Evolutionary conservation across 106 monocot genomes (phyloP).

Genomic region (Phalaenopsis aphrodite): DNA sequence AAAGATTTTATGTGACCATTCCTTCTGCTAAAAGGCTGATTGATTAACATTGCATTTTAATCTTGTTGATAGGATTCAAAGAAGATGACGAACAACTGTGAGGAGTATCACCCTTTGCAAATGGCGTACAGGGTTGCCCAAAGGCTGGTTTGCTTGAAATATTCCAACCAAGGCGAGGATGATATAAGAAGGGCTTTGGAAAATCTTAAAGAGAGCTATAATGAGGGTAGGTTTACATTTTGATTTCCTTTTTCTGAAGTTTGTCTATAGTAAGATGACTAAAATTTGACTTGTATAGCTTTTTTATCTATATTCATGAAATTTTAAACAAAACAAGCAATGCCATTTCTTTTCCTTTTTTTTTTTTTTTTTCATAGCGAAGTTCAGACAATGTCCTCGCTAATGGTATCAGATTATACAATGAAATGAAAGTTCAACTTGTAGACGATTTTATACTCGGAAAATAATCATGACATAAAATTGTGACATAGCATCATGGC

Average conservation of each 20-base stretch:
- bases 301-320: neutral
- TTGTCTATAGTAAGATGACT: neutral
- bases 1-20: neutral
- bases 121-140: slow-evolving; percentile 67
- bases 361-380: neutral
- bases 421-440: too few relatives aligned
- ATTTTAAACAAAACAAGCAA: neutral
- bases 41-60: neutral
- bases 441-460: too few relatives aligned
- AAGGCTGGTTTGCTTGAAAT: slow-evolving; percentile 82
- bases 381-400: too few relatives aligned
- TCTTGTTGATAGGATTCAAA: slow-evolving; percentile 46
- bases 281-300: neutral
- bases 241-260: slow-evolving; percentile 4
- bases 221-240: slow-evolving; percentile 38
- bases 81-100: slow-evolving; percentile 60
- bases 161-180: slow-evolving; percentile 85
- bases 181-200: slow-evolving; percentile 70
- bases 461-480: too few relatives aligned
- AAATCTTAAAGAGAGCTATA: slow-evolving; percentile 54
- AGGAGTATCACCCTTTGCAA: slow-evolving; percentile 58
- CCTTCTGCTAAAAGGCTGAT: too few relatives aligned
- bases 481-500: too few relatives aligned
- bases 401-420: too few relatives aligned
- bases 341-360: neutral